Conservation (phyloP, 2,329 filamentous ascomycete genomes). For the Stromatinia cepivora region DNA sequence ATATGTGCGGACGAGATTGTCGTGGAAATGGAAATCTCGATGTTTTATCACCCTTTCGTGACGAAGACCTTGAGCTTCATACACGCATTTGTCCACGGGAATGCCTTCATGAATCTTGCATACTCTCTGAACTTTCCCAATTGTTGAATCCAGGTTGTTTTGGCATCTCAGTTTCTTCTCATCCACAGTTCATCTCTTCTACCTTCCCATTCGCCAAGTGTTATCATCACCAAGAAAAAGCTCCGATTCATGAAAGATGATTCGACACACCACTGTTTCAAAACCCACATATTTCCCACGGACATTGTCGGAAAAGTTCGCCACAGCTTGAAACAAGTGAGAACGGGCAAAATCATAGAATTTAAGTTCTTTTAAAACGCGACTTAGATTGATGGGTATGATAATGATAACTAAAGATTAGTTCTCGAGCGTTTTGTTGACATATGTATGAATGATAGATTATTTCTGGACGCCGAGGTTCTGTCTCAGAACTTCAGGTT, state of each 20-base stretch:
- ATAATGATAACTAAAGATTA: background rate
- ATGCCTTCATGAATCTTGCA: background rate
- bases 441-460: background rate
- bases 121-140: background rate
- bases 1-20: background rate
- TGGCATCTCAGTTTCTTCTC: background rate
- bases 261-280: conserved; percentile 10
- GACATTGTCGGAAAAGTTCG: background rate
- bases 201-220: background rate
- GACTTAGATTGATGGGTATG: background rate
- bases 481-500: background rate
- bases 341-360: background rate
- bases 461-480: background rate
- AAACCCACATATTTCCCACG: background rate
- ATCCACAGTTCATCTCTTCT: background rate
- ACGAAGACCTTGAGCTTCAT: background rate
- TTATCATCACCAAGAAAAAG: background rate
- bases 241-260: background rate
- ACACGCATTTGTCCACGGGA: background rate
- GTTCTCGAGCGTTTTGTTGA: background rate
- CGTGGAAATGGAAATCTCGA: background rate
- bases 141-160: background rate
- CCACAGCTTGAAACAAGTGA: background rate
- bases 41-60: background rate
- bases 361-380: background rate